Base-by-base conservation (phyloP, 2,329 filamentous ascomycete species). In the Alternaria gaisen region DNA sequence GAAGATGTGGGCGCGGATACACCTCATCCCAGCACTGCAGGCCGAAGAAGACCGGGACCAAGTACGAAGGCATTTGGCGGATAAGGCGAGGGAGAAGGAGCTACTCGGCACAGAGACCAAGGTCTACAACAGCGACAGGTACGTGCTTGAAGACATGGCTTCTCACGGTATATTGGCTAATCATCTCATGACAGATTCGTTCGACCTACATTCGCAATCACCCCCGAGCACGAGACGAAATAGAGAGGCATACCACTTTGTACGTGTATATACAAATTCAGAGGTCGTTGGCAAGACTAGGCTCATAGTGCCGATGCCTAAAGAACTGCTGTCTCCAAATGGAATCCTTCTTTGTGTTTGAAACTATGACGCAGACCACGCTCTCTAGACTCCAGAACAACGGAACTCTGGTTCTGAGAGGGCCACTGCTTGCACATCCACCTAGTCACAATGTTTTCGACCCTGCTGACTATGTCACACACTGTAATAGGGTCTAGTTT, bases 1-100 rank as follows among this genome's bases (percentile, higher is more conserved):
- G 79, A 99, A 98, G 86, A 95, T 97, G 88, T 99, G 95, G 95
- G 88, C 92, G 64, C 91, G 95, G 77, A 97, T 99, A 82, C 89
- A 98, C 82, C 86, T 99, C 67, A 95, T 94, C 75, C 95, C 95
- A 60, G 83, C 97, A 66, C 88, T 99, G 66, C 94, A 98, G 80
- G 95, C 95, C 58, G 95, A 99, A 79, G 93, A 97, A 81, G 95
- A 99, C 83, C 90, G 95, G 63, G 95, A 99, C 82, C 90, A 94
- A 79, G 94, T 97, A 66, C 88, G 95, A 69, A 86, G 94, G 76
- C 87, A 94, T 80, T 87, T 90, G 68, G 95, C 95, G 60, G 92
- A 97, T 80, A 89, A 93, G 86, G 90, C 89, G 68, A 87, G 95
- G 68, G 95, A 98, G 87, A 93, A 94, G 87, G 90, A 93, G 81